Evolutionary conservation across 31 red algal genomes (phyloP).

Genomic region (Porphyra umbilicalis): DNA sequence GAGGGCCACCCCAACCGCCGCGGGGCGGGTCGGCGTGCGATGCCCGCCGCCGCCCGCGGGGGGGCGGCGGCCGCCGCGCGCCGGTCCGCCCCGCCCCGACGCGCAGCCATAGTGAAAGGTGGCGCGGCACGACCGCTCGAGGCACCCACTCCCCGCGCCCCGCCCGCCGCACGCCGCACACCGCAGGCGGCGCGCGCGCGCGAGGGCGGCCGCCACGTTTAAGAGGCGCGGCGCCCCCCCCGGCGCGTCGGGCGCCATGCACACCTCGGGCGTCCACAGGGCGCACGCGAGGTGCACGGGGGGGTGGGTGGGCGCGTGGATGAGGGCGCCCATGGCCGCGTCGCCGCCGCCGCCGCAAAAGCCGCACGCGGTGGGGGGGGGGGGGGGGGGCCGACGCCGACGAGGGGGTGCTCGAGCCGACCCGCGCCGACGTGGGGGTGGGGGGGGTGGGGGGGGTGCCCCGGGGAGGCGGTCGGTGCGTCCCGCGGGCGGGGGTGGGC

Average conservation of each 20-base stretch:
- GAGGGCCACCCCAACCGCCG: not conserved
- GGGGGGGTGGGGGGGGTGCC: too few species aligned
- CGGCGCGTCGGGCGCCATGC: not conserved
- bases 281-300: not conserved
- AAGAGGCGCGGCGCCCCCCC: not conserved
- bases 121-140: not conserved
- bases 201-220: not conserved
- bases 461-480: too few species aligned
- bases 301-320: not conserved
- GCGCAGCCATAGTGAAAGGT: not conserved
- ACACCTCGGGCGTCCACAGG: conserved; percentile 3
- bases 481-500: not conserved
- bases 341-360: not conserved
- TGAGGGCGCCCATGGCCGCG: not conserved
- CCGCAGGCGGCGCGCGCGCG: not conserved
- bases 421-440: not conserved
- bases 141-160: not conserved
- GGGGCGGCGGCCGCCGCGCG: not conserved
- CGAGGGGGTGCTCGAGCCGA: not conserved
- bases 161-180: not conserved
- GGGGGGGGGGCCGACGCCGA: not conserved
- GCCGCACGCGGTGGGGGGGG: not conserved
- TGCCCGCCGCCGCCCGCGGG: not conserved
- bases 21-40: not conserved
- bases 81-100: not conserved